Evolutionary conservation across 2,329 filamentous ascomycete genomes (phyloP).

Genomic region (Ampelomyces quisqualis): DNA sequence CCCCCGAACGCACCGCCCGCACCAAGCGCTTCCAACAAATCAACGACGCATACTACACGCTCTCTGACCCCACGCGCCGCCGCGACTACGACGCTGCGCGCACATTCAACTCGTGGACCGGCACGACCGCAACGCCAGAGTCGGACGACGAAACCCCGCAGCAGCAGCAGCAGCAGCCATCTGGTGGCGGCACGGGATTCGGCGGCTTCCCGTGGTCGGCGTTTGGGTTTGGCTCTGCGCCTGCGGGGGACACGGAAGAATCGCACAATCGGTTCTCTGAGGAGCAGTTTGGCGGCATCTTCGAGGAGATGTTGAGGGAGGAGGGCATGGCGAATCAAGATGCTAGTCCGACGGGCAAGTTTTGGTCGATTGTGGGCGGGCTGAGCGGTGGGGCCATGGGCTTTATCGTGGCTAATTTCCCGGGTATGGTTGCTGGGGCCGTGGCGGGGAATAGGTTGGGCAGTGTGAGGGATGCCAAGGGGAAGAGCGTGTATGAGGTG

Average conservation of each 20-base stretch:
- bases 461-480: conserved; percentile 81
- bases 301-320: conserved; percentile 57
- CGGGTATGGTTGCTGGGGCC: conserved; percentile 82
- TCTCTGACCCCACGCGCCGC: conserved; percentile 75
- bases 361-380: conserved; percentile 86
- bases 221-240: conserved; percentile 59
- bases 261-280: conserved; percentile 61
- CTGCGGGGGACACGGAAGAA: conserved; percentile 48
- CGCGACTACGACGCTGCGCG: conserved; percentile 81
- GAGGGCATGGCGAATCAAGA: conserved; percentile 69
- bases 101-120: conserved; percentile 52
- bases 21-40: conserved; percentile 90
- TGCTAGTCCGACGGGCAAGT: conserved; percentile 64
- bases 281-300: conserved; percentile 77
- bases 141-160: conserved; percentile 55
- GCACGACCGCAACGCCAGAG: conserved; percentile 48
- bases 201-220: conserved; percentile 74
- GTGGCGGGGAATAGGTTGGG: conserved; percentile 93
- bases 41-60: conserved; percentile 90
- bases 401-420: conserved; percentile 92
- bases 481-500: conserved; percentile 92
- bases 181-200: conserved; percentile 9
- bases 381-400: conserved; percentile 86
- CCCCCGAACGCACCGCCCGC: conserved; percentile 75
- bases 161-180: conserved; percentile 1